These are phyloP conservation scores for Protostelium mycophagum DNA, from an alignment of 78 protist genomes.

Conservation along the genomic window DNA sequence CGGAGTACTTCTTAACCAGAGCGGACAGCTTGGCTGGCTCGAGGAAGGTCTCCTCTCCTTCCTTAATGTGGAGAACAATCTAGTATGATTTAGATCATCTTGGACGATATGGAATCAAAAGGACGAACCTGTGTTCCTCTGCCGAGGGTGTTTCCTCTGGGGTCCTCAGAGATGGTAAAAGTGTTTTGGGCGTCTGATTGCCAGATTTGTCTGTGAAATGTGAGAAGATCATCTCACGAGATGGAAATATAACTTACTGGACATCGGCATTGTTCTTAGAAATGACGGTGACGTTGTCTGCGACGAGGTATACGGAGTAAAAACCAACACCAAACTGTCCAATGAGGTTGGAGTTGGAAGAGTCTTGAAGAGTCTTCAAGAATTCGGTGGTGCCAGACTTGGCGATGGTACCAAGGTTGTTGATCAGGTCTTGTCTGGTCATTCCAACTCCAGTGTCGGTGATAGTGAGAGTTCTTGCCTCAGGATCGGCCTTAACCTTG, in stretches of 20 bases:
- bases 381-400: slow-evolving; percentile 97
- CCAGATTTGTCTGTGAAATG: slow-evolving; percentile 77
- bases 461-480: slow-evolving; percentile 85
- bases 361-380: slow-evolving; percentile 91
- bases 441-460: slow-evolving; percentile 99
- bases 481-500: slow-evolving; percentile 89
- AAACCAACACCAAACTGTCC: slow-evolving; percentile 99
- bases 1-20: slow-evolving; percentile 85
- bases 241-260: slow-evolving; percentile 87
- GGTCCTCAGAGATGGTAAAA: slow-evolving; percentile 83
- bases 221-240: background rate
- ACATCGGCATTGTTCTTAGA: slow-evolving; percentile 99
- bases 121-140: too few relatives aligned
- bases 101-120: too few relatives aligned
- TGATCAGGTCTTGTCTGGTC: slow-evolving; percentile 98
- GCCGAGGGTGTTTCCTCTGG: slow-evolving; percentile 89
- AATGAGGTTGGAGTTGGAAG: slow-evolving; percentile 91
- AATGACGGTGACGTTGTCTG: slow-evolving; percentile 94
- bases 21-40: slow-evolving; percentile 64
- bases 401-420: slow-evolving; percentile 99
- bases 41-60: slow-evolving; percentile 81
- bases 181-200: slow-evolving; percentile 74
- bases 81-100: too few relatives aligned
- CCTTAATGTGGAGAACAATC: slow-evolving; percentile 84
- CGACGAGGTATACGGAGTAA: slow-evolving; percentile 99